A percentile compares a stretch with the other conserved stretches of the same genome.
These are phyloP conservation scores for Aspergillus bombycis DNA, from an alignment of 2,329 filamentous ascomycete genomes.

Conservation along the genomic window DNA sequence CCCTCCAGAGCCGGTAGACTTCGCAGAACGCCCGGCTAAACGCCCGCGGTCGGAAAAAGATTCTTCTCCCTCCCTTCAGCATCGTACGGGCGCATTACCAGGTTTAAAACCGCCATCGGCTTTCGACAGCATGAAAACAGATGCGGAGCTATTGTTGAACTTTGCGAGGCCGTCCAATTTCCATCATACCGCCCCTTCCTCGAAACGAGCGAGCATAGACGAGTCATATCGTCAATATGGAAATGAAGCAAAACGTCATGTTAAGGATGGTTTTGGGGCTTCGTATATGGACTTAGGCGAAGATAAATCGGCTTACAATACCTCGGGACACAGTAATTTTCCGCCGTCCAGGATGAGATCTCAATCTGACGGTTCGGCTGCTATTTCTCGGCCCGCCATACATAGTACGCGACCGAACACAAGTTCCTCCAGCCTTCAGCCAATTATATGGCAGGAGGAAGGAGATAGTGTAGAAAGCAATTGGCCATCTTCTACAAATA, in stretches of 20 bases:
- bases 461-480: constrained; percentile 17
- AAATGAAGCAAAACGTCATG: constrained; percentile 27
- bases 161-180: constrained; percentile 46
- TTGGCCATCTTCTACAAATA: constrained; percentile 17
- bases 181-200: constrained; percentile 25
- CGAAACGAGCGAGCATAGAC: constrained; percentile 38
- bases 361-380: constrained; percentile 46
- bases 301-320: constrained; percentile 19
- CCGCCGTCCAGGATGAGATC: constrained; percentile 44
- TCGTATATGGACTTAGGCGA: constrained; percentile 21
- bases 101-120: constrained; percentile 35
- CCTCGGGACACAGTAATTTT: constrained; percentile 23
- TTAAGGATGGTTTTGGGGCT: constrained; percentile 24
- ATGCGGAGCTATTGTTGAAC: constrained; percentile 53
- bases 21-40: constrained; percentile 58
- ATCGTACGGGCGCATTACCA: constrained; percentile 29
- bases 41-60: constrained; percentile 63
- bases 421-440: constrained; percentile 39
- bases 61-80: constrained; percentile 44
- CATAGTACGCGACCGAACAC: constrained; percentile 42
- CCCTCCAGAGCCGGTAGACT: constrained; percentile 32
- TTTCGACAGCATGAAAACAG: constrained; percentile 48
- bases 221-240: constrained; percentile 31
- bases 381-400: constrained; percentile 40
- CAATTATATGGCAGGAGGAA: constrained; percentile 39